A percentile compares a stretch with the other conserved stretches of the same genome.
Conservation (phyloP, 1,139 yeast genomes). For the Eremothecium coryli region DNA sequence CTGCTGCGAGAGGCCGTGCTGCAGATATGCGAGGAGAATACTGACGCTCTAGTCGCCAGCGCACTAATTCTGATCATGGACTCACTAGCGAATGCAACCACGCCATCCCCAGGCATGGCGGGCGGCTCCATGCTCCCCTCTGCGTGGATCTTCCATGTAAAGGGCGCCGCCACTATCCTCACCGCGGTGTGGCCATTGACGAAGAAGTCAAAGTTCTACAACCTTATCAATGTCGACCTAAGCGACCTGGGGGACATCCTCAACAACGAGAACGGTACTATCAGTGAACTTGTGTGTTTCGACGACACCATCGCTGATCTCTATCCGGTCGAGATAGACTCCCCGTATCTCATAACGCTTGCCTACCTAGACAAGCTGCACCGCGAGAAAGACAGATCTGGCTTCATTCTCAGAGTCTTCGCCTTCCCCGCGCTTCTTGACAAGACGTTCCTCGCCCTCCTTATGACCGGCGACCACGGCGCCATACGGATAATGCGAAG, state of each 20-base stretch:
- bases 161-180: constrained; percentile 91
- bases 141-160: constrained; percentile 95
- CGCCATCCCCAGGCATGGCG: constrained; percentile 45
- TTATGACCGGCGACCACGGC: constrained; percentile 74
- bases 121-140: constrained; percentile 57
- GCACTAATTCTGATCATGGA: constrained; percentile 86
- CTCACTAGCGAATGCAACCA: constrained; percentile 84
- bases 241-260: constrained; percentile 73
- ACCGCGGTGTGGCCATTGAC: constrained; percentile 94
- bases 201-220: constrained; percentile 62
- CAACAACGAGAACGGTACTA: constrained; percentile 35
- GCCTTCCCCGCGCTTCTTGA: constrained; percentile 91
- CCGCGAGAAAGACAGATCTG: constrained; percentile 73
- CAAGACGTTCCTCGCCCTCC: constrained; percentile 59
- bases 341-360: constrained; percentile 78
- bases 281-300: constrained; percentile 67
- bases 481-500: constrained; percentile 88
- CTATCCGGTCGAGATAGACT: constrained; percentile 73
- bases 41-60: constrained; percentile 89
- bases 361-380: constrained; percentile 81
- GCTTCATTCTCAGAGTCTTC: constrained; percentile 77
- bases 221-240: constrained; percentile 68
- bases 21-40: constrained; percentile 71
- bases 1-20: constrained; percentile 76
- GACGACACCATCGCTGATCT: constrained; percentile 77